These are phyloP conservation scores for Penicillium freii DNA, from an alignment of 2,329 filamentous ascomycete genomes.

Conservation along the genomic window DNA sequence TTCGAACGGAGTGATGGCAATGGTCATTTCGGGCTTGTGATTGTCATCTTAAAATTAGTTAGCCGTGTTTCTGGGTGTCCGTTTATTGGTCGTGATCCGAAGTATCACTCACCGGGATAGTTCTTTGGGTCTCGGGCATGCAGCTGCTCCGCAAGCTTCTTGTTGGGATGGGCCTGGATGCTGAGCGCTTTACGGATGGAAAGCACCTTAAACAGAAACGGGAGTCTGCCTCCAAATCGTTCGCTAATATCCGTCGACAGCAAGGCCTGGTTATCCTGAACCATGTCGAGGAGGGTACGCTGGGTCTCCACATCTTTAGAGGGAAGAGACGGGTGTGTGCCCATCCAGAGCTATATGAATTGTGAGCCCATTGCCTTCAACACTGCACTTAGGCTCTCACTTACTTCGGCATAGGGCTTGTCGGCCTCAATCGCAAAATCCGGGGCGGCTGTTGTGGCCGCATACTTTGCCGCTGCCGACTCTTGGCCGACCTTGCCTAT, in stretches of 20 bases:
- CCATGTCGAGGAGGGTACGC: constrained; percentile 80
- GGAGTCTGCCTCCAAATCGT: constrained; percentile 77
- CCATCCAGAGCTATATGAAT: constrained; percentile 89
- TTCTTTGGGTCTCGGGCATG: constrained; percentile 85
- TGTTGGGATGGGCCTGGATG: constrained; percentile 96
- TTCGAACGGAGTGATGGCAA: constrained; percentile 94
- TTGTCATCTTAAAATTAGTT: constrained; percentile 72
- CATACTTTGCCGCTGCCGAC: constrained; percentile 86
- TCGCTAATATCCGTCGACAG: constrained; percentile 70
- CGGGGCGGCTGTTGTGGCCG: constrained; percentile 73
- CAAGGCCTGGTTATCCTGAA: constrained; percentile 80
- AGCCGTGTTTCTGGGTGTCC: neutral
- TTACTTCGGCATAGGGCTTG: constrained; percentile 90
- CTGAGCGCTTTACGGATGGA: constrained; percentile 94
- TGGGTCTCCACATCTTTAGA: constrained; percentile 85
- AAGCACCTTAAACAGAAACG: constrained; percentile 96
- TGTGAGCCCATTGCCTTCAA: constrained; percentile 7
- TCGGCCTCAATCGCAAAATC: constrained; percentile 77
- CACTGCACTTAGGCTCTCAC: neutral
- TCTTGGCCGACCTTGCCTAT: constrained; percentile 79
- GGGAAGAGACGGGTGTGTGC: constrained; percentile 92
- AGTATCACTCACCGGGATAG: constrained; percentile 63
- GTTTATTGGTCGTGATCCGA: neutral
- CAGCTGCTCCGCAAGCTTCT: constrained; percentile 85
- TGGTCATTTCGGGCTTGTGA: constrained; percentile 99